These are phyloP conservation scores for Corinectria fuckeliana DNA, from an alignment of 2,329 filamentous ascomycete genomes.

Conservation along the genomic window DNA sequence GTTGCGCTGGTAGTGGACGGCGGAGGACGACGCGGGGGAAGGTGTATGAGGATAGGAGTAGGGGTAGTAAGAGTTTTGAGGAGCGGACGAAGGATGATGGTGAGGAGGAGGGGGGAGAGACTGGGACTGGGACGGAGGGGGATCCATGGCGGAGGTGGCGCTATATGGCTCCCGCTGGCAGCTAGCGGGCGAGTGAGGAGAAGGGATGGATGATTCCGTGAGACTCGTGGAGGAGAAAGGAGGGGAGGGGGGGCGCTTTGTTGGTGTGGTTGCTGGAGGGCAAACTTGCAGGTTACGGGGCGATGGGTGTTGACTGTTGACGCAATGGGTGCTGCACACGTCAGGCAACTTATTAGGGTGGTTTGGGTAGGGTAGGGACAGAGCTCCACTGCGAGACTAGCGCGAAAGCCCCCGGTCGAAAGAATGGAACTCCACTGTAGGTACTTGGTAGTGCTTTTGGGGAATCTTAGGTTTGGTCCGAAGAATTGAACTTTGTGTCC, in stretches of 20 bases:
- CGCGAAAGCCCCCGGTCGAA: not conserved
- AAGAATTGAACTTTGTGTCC: too few species aligned
- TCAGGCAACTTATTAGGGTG: too few species aligned
- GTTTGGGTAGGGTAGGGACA: too few species aligned
- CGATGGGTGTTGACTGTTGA: constrained; percentile 40
- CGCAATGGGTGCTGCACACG: constrained; percentile 36
- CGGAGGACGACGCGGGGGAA: constrained; percentile 30
- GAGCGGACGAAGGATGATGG: constrained; percentile 22
- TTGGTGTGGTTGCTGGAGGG: constrained; percentile 23
- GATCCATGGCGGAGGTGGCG: constrained; percentile 44
- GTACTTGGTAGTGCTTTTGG: not conserved
- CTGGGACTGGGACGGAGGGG: constrained; percentile 25
- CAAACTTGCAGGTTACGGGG: constrained; percentile 26
- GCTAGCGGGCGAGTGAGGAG: constrained; percentile 21
- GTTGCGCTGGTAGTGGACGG: constrained; percentile 22
- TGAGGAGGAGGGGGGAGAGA: constrained; percentile 9
- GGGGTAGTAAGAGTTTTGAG: constrained; percentile 24
- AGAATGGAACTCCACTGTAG: not conserved
- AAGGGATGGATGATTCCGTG: constrained; percentile 10
- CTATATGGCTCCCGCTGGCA: constrained; percentile 33
- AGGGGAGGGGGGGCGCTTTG: constrained; percentile 7
- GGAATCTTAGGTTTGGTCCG: not conserved
- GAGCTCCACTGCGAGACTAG: constrained; percentile 7
- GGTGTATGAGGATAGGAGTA: constrained; percentile 32
- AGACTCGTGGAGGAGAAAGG: constrained; percentile 8